Evolutionary conservation across 768 basidiomycete genomes (phyloP), one percentile per base, ranked within the genome.

Genomic region (Floccularia luteovirens): DNA sequence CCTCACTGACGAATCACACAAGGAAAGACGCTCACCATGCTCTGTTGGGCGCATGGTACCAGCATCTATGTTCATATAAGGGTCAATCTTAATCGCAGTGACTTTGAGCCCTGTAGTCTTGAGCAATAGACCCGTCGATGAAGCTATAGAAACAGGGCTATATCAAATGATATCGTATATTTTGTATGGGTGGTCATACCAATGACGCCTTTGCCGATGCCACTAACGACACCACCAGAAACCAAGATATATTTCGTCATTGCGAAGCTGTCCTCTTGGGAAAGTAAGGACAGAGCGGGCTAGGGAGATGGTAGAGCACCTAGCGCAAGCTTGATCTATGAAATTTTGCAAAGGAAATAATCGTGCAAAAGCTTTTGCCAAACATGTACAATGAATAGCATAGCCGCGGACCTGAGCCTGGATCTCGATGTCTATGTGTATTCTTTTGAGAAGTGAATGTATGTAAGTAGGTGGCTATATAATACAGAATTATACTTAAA

Each of bases 31-130:
- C 81, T 72, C 59, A 90, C 93, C 94, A 58, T 99, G 94, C 61
- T 99, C 94, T 12, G 92, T 94, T 11, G 94, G 94, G 36, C 90
- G 74, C 94, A 99, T 99, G 14, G 94, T 98, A 24, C 94, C 94
- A 17, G 94, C 94, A 72, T 99, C 94, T 52, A 99, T 97, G 66
- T 99, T 99, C 94, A 99, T 98, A 53, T 99, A 99, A 11, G 94
- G 94, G 59, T 99, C 94, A 54, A 99, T 98, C 67, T 99, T 99
- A 73, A 99, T 97, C 8, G 94, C 89, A 5, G 94, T 99, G 51
- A 97, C 94, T 67, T 92, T 96, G 45, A 96, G 72, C 34, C 94
- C 94, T 25, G 84, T 80, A 31, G 90, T 97, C 66, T 97, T 97
- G 58, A 99, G 72, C 38, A 98, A 75, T 38, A 98, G 70, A 43